Conservation (phyloP, 805 yeast species). For the Pichia cabralensis region DNA sequence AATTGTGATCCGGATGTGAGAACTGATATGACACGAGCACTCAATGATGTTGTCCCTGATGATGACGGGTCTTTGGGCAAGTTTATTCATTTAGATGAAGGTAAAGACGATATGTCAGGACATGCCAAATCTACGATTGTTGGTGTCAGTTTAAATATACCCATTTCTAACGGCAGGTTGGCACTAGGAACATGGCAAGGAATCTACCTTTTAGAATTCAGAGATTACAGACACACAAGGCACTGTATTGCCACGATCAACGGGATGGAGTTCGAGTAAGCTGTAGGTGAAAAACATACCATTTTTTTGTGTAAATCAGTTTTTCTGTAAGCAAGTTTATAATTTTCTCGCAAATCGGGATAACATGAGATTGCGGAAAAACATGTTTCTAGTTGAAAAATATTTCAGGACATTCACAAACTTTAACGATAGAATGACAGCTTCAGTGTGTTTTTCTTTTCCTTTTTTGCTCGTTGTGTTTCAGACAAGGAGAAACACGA, state of each 20-base stretch:
- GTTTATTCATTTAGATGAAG: constrained; percentile 67
- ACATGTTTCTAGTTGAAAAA: no score
- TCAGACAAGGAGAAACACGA: no score
- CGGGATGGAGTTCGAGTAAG: constrained; percentile 48
- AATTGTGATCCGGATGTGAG: constrained; percentile 77
- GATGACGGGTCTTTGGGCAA: constrained; percentile 32
- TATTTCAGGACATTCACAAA: no score
- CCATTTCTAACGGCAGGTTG: constrained; percentile 57
- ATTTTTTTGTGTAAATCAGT: no score
- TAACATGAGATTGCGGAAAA: no score
- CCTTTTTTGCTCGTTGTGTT: no score
- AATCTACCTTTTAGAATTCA: constrained; percentile 64
- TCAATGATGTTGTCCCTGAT: constrained; percentile 64
- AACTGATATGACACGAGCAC: constrained; percentile 51
- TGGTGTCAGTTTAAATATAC: constrained; percentile 58
- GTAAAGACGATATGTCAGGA: constrained; percentile 79
- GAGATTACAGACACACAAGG: constrained; percentile 54
- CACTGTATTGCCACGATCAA: constrained; percentile 64
- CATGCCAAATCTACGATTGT: constrained; percentile 56
- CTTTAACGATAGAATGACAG: no score
- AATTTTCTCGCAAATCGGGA: no score
- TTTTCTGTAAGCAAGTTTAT: no score
- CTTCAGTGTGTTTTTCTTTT: no score
- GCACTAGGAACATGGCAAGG: constrained; percentile 86
- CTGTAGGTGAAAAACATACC: no score